Base-by-base conservation (phyloP, 106 monocot genomes). In the Apostasia shenzhenica region DNA sequence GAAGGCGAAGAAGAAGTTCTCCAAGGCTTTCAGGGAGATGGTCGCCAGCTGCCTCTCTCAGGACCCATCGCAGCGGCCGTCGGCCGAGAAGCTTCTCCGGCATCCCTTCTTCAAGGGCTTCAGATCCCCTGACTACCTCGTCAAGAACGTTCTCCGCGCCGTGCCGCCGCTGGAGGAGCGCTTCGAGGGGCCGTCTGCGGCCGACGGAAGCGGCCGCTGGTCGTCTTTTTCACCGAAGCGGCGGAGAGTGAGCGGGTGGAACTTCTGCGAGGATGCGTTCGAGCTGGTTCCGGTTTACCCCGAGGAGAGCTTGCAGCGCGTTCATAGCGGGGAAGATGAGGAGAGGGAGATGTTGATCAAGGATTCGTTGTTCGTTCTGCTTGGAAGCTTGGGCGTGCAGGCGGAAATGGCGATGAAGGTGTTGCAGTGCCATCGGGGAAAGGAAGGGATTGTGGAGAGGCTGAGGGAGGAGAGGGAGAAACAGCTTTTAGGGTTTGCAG, bases 21-120 rank as follows among this genome's bases (percentile, higher is more conserved):
- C 91, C 47, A 91, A 87, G 77, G 86, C 84, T 3, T 91, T 91
- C 72, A 91, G 81, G 71, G 91, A 91, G 11, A 84, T 91, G 91
- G 84, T 91, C 13, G 70, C 81, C 1, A 48, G 74, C 6, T 91
- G 91, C 66, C 83, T 84, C 11, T 64, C 78, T 5, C 84, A 82
- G 13, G 91, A 87, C 67, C 87, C 91, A 41, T 75, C 91, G 8
- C 84, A 75, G 71, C 47, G 91, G 45, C 91, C 91, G 3, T 77
- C 91, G 1, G 84, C 87, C 4, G 91, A 87, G 12, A 91, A 87
- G 75, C 87, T 91, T 5, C 79, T 87, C 47, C 70, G 82, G 26
- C 91, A 91, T 41, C 79, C 87, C n/a, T 91, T 91, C 81, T 91
- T 87, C 84, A 84, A 80, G 75, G 77, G 71, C 60, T 82, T 75